Conservation (phyloP, 2,329 filamentous ascomycete species). For the Clonostachys rosea region DNA sequence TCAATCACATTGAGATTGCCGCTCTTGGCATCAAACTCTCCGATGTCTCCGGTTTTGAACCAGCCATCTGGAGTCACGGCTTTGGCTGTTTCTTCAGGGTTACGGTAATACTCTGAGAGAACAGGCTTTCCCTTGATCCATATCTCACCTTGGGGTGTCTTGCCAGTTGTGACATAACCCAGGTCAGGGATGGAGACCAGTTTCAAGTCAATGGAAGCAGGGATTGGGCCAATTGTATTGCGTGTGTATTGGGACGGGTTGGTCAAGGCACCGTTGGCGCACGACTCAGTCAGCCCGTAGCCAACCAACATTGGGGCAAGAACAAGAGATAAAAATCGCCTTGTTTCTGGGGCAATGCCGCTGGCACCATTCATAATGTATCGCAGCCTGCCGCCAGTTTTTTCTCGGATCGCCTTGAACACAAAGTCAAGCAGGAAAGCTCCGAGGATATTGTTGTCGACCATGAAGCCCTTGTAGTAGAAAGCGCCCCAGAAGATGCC, state of each 20-base stretch:
- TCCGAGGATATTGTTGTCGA: constrained; percentile 70
- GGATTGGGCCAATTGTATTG: constrained; percentile 77
- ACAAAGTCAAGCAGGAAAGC: constrained; percentile 75
- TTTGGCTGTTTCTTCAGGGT: constrained; percentile 76
- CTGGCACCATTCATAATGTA: constrained; percentile 70
- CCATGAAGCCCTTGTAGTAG: constrained; percentile 70
- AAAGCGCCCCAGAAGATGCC: constrained; percentile 73
- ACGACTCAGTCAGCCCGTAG: constrained; percentile 92
- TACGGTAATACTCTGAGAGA: constrained; percentile 88
- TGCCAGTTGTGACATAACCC: constrained; percentile 85
- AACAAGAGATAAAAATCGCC: constrained; percentile 87
- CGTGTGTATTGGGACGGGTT: constrained; percentile 70
- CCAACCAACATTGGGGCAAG: constrained; percentile 92
- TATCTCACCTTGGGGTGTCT: constrained; percentile 88
- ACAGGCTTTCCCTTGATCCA: constrained; percentile 75
- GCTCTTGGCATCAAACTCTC: constrained; percentile 51
- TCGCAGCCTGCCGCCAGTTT: constrained; percentile 79
- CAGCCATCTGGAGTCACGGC: constrained; percentile 52
- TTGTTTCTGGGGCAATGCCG: constrained; percentile 78
- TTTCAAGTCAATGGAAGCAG: constrained; percentile 67
- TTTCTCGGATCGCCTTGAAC: constrained; percentile 90
- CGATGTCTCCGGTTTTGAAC: constrained; percentile 69
- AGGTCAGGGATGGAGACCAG: constrained; percentile 87
- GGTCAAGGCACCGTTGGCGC: constrained; percentile 70
- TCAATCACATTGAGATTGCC: constrained; percentile 64